These are phyloP conservation scores for Aureobasidium sp. DNA, from an alignment of 2,329 filamentous ascomycete species.

Conservation along the genomic window DNA sequence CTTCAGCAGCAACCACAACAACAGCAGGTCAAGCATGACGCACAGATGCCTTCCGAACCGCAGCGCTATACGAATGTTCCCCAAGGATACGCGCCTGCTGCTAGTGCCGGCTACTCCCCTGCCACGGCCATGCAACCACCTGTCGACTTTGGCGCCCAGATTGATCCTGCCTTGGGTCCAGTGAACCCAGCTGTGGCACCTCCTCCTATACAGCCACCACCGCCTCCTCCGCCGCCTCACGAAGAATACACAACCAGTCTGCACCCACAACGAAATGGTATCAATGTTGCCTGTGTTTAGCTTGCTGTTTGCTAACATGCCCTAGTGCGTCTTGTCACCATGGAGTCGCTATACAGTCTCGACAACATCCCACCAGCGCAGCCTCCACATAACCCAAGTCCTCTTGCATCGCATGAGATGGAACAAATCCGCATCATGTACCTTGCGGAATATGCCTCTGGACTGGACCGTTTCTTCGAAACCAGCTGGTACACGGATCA, in stretches of 20 bases:
- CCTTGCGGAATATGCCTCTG: conserved; percentile 64
- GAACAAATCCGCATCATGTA: conserved; percentile 65
- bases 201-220: conserved; percentile 25
- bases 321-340: conserved; percentile 44
- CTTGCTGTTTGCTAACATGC: neutral
- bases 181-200: conserved; percentile 25
- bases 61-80: conserved; percentile 27
- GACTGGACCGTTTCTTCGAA: conserved; percentile 69
- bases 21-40: conserved; percentile 20
- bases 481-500: conserved; percentile 64
- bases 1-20: conserved; percentile 21
- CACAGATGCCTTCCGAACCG: conserved; percentile 24
- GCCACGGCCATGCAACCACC: conserved; percentile 1
- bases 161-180: conserved; percentile 22
- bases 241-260: conserved; percentile 18
- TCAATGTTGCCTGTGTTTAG: neutral
- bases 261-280: conserved; percentile 23
- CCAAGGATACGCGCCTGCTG: conserved; percentile 35
- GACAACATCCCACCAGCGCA: conserved; percentile 49
- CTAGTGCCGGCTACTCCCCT: conserved; percentile 21
- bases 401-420: conserved; percentile 53
- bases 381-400: conserved; percentile 26
- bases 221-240: conserved; percentile 26
- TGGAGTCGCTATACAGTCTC: conserved; percentile 63
- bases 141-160: conserved; percentile 14